Percentiles rank a stretch among this genome's conserved stretches.
Conservation (phyloP, 164 flowering plant species). For the Warburgia ugandensis region DNA sequence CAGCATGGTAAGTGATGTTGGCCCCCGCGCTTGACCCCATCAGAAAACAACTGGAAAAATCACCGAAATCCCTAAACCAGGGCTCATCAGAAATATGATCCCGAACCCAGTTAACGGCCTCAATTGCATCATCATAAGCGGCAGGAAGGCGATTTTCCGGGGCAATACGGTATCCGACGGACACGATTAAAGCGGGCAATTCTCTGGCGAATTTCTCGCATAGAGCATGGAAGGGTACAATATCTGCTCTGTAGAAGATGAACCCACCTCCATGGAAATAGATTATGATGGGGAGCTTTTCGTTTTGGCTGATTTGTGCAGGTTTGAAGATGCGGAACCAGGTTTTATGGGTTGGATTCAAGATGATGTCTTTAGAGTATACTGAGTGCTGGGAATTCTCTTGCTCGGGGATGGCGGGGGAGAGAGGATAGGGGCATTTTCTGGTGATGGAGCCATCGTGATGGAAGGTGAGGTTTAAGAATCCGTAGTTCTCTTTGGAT, state of each 20-base stretch:
- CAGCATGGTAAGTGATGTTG: conserved; percentile 36
- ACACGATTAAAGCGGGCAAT: conserved; percentile 25
- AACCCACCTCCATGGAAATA: conserved; percentile 61
- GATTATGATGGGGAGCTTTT: conserved; percentile 29
- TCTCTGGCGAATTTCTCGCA: conserved; percentile 17
- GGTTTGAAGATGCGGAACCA: conserved; percentile 8
- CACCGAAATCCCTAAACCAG: no score
- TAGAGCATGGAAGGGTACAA: conserved; percentile 17
- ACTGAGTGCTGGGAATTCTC: no score
- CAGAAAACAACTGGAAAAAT: conserved; percentile 42
- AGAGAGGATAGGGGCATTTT: no score
- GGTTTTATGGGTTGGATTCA: not conserved
- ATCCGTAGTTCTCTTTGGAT: no score
- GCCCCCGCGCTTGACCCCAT: conserved; percentile 53
- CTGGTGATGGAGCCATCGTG: no score
- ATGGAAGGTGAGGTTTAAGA: no score
- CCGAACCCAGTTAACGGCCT: no score
- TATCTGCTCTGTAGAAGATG: conserved; percentile 33
- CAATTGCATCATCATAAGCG: no score
- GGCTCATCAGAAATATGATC: no score
- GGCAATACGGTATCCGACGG: conserved; percentile 46
- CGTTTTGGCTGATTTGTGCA: not conserved
- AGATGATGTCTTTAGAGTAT: conserved; percentile 6
- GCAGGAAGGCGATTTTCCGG: conserved; percentile 45
- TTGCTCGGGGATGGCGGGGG: no score